Evolutionary conservation across 768 basidiomycete species (phyloP).

Genomic region (Naematelia encephala): DNA sequence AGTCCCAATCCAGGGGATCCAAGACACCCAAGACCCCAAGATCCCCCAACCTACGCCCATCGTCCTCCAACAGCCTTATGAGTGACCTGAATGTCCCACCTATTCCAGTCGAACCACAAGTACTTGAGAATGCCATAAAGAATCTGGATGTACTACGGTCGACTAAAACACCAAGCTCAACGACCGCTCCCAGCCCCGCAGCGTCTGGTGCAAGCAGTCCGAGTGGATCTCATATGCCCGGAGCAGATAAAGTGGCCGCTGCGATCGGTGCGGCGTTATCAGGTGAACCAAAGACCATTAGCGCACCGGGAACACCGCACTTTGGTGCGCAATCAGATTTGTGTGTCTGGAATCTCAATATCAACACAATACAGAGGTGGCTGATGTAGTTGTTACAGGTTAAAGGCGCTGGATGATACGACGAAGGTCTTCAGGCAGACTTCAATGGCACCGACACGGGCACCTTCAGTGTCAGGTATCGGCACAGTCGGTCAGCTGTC

Average conservation of each 20-base stretch:
- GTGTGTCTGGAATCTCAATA: too few species aligned
- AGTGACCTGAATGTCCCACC: constrained; percentile 11
- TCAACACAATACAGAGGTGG: too few species aligned
- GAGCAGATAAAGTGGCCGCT: neutral
- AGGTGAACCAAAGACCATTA: neutral
- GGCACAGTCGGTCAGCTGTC: constrained; percentile 41
- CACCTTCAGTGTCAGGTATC: constrained; percentile 49
- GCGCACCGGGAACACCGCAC: constrained; percentile 48
- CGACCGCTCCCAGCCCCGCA: constrained; percentile 21
- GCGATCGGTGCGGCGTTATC: constrained; percentile 1
- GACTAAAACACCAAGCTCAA: constrained; percentile 23
- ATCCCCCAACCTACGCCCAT: constrained; percentile 3
- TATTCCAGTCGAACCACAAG: constrained; percentile 24
- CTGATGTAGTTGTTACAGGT: constrained; percentile 15
- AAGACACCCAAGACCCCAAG: neutral
- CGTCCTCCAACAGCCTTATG: constrained; percentile 22
- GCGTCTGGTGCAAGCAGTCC: constrained; percentile 32
- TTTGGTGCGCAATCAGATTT: constrained; percentile 49
- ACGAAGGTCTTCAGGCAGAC: constrained; percentile 43
- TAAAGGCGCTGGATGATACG: constrained; percentile 45
- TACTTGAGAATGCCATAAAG: constrained; percentile 35
- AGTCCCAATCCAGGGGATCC: neutral
- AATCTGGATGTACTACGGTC: constrained; percentile 35
- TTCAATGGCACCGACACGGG: constrained; percentile 34
- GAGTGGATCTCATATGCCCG: constrained; percentile 5